A percentile compares a stretch with the other conserved stretches of the same genome.
Conservation (phyloP, 345 rosid species). For the Ricinus communis region DNA sequence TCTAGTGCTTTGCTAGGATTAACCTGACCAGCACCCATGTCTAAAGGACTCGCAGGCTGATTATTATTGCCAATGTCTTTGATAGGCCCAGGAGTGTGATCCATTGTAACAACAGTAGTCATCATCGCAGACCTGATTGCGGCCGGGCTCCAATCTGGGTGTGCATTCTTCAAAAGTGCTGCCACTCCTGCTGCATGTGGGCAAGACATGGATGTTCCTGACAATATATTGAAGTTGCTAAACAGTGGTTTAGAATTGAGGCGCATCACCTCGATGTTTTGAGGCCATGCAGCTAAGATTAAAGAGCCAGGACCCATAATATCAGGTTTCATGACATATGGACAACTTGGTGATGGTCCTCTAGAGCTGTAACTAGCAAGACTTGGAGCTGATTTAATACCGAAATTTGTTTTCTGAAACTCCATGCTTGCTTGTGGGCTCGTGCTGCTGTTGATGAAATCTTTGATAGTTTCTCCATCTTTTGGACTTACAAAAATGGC, state of each 20-base stretch:
- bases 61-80: slow-evolving; percentile 22
- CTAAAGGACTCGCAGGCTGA: slow-evolving; percentile 42
- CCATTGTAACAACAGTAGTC: slow-evolving; percentile 44
- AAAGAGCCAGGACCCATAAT: slow-evolving; percentile 49
- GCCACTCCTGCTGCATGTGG: slow-evolving; percentile 57
- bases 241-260: slow-evolving; percentile 19
- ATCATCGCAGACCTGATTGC: slow-evolving; percentile 64
- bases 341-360: slow-evolving; percentile 59
- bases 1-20: slow-evolving; percentile 55
- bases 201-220: slow-evolving; percentile 62
- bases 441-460: slow-evolving; percentile 36
- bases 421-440: slow-evolving; percentile 38
- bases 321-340: slow-evolving; percentile 53
- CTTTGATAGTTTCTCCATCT: slow-evolving; percentile 31
- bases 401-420: slow-evolving; percentile 35
- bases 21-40: slow-evolving; percentile 62
- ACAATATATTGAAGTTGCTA: slow-evolving; percentile 42
- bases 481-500: slow-evolving; percentile 29
- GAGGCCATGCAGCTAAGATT: slow-evolving; percentile 58
- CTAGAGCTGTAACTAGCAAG: slow-evolving; percentile 52
- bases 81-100: slow-evolving; percentile 26
- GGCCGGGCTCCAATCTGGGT: slow-evolving; percentile 58
- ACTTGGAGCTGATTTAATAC: slow-evolving; percentile 40
- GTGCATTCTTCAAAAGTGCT: slow-evolving; percentile 46
- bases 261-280: slow-evolving; percentile 10